Evolutionary conservation across 768 basidiomycete species (phyloP).

Genomic region (Tylopilus cervinicoccineus): DNA sequence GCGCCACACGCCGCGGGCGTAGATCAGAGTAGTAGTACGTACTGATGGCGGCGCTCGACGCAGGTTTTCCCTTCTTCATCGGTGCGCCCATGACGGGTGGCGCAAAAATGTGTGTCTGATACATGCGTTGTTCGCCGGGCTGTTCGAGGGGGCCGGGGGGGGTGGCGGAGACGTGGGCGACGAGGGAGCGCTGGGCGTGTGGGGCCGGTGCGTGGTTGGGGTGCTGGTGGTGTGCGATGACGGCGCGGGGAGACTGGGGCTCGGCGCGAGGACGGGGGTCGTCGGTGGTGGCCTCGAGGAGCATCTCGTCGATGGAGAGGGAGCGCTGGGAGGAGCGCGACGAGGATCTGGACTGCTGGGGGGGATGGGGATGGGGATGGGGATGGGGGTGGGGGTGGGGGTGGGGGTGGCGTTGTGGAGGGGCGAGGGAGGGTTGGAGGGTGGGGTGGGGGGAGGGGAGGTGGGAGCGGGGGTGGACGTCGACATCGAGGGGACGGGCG

Average conservation of each 20-base stretch:
- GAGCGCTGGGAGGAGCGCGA: conserved; percentile 35
- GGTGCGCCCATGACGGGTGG: conserved; percentile 72
- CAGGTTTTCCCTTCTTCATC: conserved; percentile 57
- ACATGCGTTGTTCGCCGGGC: conserved; percentile 39
- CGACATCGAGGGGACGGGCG: conserved; percentile 18
- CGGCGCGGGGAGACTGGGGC: conserved; percentile 28
- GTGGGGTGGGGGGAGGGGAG: conserved; percentile 16
- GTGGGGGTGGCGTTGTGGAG: conserved; percentile 25
- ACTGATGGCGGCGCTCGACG: conserved; percentile 22
- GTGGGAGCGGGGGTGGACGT: conserved; percentile 26
- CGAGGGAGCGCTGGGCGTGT: conserved; percentile 19
- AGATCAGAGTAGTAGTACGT: conserved; percentile 6
- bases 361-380: conserved; percentile 7
- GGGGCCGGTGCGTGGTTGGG: conserved; percentile 17
- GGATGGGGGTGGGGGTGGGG: conserved; percentile 19
- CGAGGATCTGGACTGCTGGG: conserved; percentile 26
- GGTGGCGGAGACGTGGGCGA: conserved; percentile 16
- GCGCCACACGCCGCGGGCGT: conserved; percentile 10
- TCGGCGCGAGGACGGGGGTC: conserved; percentile 32
- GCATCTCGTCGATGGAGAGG: conserved; percentile 44
- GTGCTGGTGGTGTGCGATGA: conserved; percentile 31
- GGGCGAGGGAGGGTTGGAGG: conserved; percentile 9
- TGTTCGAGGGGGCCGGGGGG: conserved; percentile 29
- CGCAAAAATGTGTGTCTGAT: conserved; percentile 69
- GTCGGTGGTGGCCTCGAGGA: conserved; percentile 42